Evolutionary conservation across 257 asterid species (phyloP).

Genomic region (Penstemon davidsonii): DNA sequence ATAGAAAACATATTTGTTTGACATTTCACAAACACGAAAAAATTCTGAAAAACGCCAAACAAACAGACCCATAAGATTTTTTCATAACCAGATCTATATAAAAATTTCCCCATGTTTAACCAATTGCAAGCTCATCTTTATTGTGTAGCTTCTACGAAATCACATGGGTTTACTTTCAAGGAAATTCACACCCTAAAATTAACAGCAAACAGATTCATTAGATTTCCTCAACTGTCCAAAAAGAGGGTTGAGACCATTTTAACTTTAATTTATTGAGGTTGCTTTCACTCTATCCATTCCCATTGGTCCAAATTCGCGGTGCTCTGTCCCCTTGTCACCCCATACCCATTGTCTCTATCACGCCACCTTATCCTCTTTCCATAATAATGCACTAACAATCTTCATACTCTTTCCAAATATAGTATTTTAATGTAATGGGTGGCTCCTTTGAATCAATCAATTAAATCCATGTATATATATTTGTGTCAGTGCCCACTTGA

Average conservation of each 20-base stretch:
- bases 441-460: conserved; percentile 6
- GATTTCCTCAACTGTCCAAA: conserved; percentile 27
- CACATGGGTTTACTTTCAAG: conserved; percentile 21
- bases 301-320: conserved; percentile 56
- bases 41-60: too few species aligned
- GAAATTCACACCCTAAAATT: not conserved
- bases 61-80: too few species aligned
- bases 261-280: conserved; percentile 22
- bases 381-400: conserved; percentile 23
- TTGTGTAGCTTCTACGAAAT: not conserved
- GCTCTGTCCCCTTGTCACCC: conserved; percentile 47
- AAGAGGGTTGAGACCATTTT: not conserved
- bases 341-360: conserved; percentile 36
- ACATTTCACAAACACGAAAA: too few species aligned
- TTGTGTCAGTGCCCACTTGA: conserved; percentile 37
- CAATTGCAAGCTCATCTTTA: not conserved
- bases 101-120: too few species aligned
- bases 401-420: conserved; percentile 37
- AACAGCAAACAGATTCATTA: not conserved
- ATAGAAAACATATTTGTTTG: too few species aligned
- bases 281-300: conserved; percentile 37
- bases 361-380: conserved; percentile 54
- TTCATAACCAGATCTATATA: too few species aligned
- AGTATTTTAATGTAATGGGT: conserved; percentile 20
- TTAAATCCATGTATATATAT: conserved; percentile 21